Percentiles rank a stretch among this genome's conserved stretches.
These are phyloP conservation scores for Beverwykella pulmonaria DNA, from an alignment of 495 filamentous ascomycete genomes.

Conservation along the genomic window DNA sequence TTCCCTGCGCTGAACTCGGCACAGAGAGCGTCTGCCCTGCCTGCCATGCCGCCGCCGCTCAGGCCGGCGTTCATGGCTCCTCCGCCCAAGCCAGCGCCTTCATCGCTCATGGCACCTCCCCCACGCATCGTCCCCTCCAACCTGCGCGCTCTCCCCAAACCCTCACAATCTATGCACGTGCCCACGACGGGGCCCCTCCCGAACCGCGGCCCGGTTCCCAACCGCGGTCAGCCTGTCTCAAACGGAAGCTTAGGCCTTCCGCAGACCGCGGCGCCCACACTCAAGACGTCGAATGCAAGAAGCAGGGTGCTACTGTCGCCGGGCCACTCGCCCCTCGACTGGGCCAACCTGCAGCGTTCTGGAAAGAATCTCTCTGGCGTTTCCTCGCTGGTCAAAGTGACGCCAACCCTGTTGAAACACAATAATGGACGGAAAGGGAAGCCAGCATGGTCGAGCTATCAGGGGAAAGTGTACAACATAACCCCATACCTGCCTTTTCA, in stretches of 20 bases:
- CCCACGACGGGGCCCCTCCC: slow-evolving; percentile 48
- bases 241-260: slow-evolving; percentile 31
- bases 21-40: slow-evolving; percentile 35
- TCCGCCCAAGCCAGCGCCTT: slow-evolving; percentile 13
- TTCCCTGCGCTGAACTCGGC: slow-evolving; percentile 43
- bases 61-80: slow-evolving; percentile 15
- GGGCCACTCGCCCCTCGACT: slow-evolving; percentile 92
- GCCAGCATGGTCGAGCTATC: slow-evolving; percentile 85
- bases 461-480: slow-evolving; percentile 91
- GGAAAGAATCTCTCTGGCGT: slow-evolving; percentile 64
- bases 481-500: slow-evolving; percentile 88
- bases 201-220: slow-evolving; percentile 40
- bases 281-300: slow-evolving; percentile 42
- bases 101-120: slow-evolving; percentile 28
- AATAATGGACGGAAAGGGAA: slow-evolving; percentile 78
- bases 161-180: slow-evolving; percentile 45
- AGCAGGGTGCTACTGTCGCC: slow-evolving; percentile 74
- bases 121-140: slow-evolving; percentile 35
- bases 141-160: slow-evolving; percentile 32
- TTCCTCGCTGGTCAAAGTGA: slow-evolving; percentile 62
- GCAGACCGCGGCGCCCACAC: slow-evolving; percentile 12
- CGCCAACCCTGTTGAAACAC: slow-evolving; percentile 72
- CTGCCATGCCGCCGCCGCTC: slow-evolving; percentile 27
- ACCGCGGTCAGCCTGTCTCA: slow-evolving; percentile 32
- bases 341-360: slow-evolving; percentile 76